Evolutionary conservation across 2,329 filamentous ascomycete genomes (phyloP), one percentile per base, ranked within the genome.

Genomic region (Dothistroma pini): DNA sequence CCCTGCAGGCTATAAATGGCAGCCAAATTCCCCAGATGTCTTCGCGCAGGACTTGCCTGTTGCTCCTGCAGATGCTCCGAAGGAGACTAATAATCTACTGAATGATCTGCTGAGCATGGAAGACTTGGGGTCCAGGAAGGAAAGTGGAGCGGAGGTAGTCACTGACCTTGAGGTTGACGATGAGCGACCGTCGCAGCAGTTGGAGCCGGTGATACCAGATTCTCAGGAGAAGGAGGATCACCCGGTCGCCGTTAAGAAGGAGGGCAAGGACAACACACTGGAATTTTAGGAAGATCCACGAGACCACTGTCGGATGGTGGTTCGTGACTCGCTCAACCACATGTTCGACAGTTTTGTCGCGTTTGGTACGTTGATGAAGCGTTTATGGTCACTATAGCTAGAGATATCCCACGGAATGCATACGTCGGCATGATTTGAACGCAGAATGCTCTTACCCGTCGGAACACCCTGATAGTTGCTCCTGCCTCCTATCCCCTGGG

Each of bases 351-450:
- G 5, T 19, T 19, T n/a, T n/a, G 14, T 19, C 41, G n/a, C 8
- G 41, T 44, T 44, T 44, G 35, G 16, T 44, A 44, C 41, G 41
- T n/a, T 44, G 8, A 44, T 44, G 41, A n/a, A 44, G 41, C 41
- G 41, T n/a, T 44, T 44, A n/a, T n/a, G 14, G 8, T 38, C 10
- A 11, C 41, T 44, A 44, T 44, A 44, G 41, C 41, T 44, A 44
- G 16, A 44, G 41, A 44, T 44, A 44, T 19, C 41, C 41, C 41
- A 44, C 41, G 41, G 41, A 10, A 19, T 44, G n/a, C 3, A 19
- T 44, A 19, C 3, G 12, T 9, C n/a, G 41, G 41, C 16, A 44
- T n/a, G 41, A 44, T 38, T 38, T 84, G 25, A 29, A 29, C 25
- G 3, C 25, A 29, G 6, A 29, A 29, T 29, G 6, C 25, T 29